These are phyloP conservation scores for Rosa rugosa DNA, from an alignment of 306 rosid genomes.

Conservation along the genomic window DNA sequence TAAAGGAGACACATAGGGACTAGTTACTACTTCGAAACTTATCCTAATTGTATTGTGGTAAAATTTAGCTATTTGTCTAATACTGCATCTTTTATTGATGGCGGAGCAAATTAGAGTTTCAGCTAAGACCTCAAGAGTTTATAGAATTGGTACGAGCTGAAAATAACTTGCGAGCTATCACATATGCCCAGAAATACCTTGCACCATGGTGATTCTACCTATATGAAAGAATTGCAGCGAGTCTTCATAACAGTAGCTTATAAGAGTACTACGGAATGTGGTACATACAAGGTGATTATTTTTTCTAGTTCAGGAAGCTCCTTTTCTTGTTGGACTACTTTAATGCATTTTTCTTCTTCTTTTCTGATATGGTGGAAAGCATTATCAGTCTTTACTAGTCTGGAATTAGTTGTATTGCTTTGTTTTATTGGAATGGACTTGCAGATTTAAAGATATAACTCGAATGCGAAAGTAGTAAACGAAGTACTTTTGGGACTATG, in stretches of 20 bases:
- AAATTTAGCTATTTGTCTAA: conserved; percentile 21
- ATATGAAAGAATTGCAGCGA: conserved; percentile 90
- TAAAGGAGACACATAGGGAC: background rate
- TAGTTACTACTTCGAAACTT: background rate
- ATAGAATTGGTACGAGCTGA: conserved; percentile 93
- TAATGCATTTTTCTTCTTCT: background rate
- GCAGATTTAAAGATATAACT: background rate
- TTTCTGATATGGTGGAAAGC: conserved; percentile 1
- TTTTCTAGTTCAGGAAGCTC: conserved; percentile 4
- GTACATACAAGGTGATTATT: conserved; percentile 78
- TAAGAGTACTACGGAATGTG: conserved; percentile 75
- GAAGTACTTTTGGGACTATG: background rate
- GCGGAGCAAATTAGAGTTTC: conserved; percentile 94
- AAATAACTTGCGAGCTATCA: conserved; percentile 72
- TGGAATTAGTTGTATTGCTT: background rate
- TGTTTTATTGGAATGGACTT: background rate
- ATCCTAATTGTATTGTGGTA: background rate
- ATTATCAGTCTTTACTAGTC: conserved; percentile 7
- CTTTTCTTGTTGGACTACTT: conserved; percentile 3
- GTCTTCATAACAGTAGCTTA: conserved; percentile 80
- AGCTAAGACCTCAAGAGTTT: conserved; percentile 93
- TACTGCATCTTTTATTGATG: conserved; percentile 37
- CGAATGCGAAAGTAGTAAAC: background rate
- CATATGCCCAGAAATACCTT: conserved; percentile 81
- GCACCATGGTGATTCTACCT: conserved; percentile 80